Evolutionary conservation across 2,329 filamentous ascomycete species (phyloP), one percentile per base, ranked within the genome.

Genomic region (Plenodomus tracheiphilus): DNA sequence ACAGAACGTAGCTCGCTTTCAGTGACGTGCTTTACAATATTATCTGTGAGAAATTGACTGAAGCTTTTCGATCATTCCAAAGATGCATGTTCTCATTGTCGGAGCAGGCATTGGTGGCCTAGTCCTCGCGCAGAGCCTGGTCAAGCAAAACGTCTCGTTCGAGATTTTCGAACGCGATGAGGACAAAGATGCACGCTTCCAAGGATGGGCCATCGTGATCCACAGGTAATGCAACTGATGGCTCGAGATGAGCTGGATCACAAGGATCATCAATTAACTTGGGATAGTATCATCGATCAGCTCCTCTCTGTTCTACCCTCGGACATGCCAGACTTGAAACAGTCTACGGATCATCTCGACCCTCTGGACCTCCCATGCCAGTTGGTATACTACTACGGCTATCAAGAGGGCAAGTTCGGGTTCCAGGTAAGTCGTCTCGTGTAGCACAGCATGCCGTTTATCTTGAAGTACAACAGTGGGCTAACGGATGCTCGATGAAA

Each of bases 81-180:
- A n/a, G n/a, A 38, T 38, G 36, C 54, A 56, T 17, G 47, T 59
- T 16, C 39, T 61, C 22, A 61, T 61, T n/a, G 25, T 61, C 22
- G 56, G 58, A 36, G 56, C 51, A 10, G 58, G 58, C 15, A 16
- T 61, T 9, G 48, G 47, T 5, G 56, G 58, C n/a, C 51, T 61
- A 15, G 55, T 34, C 3, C 51, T 61, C 18, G 58, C 49, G 15
- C 58, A 61, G 39, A 47, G 22, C 17, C 47, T 61, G 4, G 39
- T 39, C 11, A 59, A 55, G 41, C 39, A 39, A 9, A 41, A 34
- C 17, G 54, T 59, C 30, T 53, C 56, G 35, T 61, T 48, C 38
- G 43, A 49, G 25, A 48, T 61, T 22, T 58, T 49, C 47, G 58
- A 61, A 46, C 54, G 56, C 15, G 56, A 58, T 39, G 18, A 39